phyloP scores from a whole-genome alignment of 2,329 filamentous ascomycete species.

The Bimuria novae-zelandiae region DNA sequence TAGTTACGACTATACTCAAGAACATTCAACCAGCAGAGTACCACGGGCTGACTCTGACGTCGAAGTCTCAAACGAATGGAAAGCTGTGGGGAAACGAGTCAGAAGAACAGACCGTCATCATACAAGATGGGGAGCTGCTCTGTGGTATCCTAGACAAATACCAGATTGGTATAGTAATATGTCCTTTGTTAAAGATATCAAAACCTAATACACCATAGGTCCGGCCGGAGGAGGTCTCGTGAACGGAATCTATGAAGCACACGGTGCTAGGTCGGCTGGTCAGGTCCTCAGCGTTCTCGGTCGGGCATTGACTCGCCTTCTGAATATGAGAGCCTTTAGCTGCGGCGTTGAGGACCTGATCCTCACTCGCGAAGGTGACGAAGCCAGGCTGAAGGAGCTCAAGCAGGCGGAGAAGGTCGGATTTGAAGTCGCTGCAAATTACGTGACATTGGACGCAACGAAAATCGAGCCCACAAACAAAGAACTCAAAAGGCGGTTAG shows the following conservation, averaged over 20 bases:
- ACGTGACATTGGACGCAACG: constrained; percentile 77
- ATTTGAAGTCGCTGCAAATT: constrained; percentile 79
- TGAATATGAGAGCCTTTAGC: constrained; percentile 93
- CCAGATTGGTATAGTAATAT: too few species aligned
- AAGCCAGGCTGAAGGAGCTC: constrained; percentile 69
- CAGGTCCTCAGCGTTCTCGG: constrained; percentile 88
- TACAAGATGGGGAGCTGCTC: constrained; percentile 85
- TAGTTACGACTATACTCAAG: constrained; percentile 88
- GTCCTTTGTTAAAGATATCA: too few species aligned
- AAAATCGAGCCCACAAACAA: constrained; percentile 67
- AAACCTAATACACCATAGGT: too few species aligned
- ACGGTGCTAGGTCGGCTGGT: constrained; percentile 84
- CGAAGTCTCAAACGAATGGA: constrained; percentile 77
- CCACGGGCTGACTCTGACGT: constrained; percentile 76
- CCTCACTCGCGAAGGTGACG: constrained; percentile 80
- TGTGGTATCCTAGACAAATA: constrained; percentile 94
- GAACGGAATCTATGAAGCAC: constrained; percentile 90
- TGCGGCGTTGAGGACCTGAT: constrained; percentile 97
- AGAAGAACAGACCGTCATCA: constrained; percentile 80
- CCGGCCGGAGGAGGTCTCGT: constrained; percentile 85
- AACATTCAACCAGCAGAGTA: constrained; percentile 83
- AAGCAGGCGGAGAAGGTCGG: constrained; percentile 71
- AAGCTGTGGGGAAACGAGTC: constrained; percentile 74
- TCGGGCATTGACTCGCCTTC: constrained; percentile 82
- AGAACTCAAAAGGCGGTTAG: constrained; percentile 76